phyloP scores from a whole-genome alignment of 2,329 filamentous ascomycete species.

The Juglanconis sp. region DNA sequence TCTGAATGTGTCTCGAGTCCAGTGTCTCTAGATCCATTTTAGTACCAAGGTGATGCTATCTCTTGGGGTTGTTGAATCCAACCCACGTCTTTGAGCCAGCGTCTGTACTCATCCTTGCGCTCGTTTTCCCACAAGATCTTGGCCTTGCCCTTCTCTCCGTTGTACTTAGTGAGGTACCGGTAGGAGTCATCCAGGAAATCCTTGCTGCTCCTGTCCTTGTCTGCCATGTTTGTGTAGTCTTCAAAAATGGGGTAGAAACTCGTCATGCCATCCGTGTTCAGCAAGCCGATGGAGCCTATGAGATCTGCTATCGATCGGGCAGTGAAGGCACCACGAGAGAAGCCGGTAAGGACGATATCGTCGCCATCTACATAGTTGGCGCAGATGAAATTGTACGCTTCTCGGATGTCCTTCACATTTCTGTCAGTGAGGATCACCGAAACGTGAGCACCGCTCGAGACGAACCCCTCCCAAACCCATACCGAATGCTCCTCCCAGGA shows the following conservation, averaged over 20 bases:
- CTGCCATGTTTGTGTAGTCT: slow-evolving; percentile 34
- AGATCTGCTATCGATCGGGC: slow-evolving; percentile 38
- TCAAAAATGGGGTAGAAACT: slow-evolving; percentile 40
- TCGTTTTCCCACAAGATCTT: slow-evolving; percentile 31
- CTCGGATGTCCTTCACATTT: slow-evolving; percentile 27
- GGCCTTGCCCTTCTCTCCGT: slow-evolving; percentile 24
- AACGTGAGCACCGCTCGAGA: not conserved
- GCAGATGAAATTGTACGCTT: slow-evolving; percentile 37
- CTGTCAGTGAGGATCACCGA: not conserved
- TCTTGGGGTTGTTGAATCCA: too few species aligned
- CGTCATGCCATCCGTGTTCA: slow-evolving; percentile 40
- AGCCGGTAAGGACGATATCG: slow-evolving; percentile 35
- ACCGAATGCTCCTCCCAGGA: slow-evolving; percentile 31
- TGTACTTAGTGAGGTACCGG: slow-evolving; percentile 23
- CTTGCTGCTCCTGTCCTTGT: slow-evolving; percentile 17
- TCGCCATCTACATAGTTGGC: slow-evolving; percentile 36
- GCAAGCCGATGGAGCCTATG: slow-evolving; percentile 35
- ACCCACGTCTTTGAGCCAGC: slow-evolving; percentile 33
- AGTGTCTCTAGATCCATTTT: slow-evolving; percentile 21
- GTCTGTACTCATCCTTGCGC: slow-evolving; percentile 33
- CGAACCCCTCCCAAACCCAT: slow-evolving; percentile 27
- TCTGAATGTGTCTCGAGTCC: slow-evolving; percentile 35
- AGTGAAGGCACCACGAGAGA: slow-evolving; percentile 39
- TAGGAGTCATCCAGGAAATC: slow-evolving; percentile 23
- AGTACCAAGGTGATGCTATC: not conserved